Conservation (phyloP, 192 early-diverging fungal species). For the Podila minutissima region DNA sequence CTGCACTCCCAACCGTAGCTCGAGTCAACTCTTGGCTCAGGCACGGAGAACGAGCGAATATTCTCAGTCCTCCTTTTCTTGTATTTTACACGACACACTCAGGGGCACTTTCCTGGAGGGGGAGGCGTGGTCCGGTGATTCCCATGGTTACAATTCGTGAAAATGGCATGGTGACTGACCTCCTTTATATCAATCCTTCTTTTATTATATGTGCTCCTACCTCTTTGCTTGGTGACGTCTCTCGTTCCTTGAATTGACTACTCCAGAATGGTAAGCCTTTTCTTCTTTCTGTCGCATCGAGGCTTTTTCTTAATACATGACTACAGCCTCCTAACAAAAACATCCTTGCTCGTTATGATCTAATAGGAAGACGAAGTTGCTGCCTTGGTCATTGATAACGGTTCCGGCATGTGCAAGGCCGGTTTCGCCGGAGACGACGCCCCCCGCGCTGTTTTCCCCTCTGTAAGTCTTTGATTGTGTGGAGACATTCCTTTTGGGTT, state of each 20-base stretch:
- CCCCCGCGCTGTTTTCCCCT: conserved; percentile 78
- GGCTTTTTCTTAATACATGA: background rate
- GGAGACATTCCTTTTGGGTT: no score
- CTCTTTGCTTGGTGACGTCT: no score
- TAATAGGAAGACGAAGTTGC: conserved; percentile 81
- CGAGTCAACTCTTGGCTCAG: background rate
- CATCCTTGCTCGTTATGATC: background rate
- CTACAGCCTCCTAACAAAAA: background rate
- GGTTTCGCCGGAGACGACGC: conserved; percentile 94
- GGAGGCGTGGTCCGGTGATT: no score
- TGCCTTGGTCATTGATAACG: conserved; percentile 92
- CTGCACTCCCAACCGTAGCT: background rate
- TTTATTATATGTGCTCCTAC: no score
- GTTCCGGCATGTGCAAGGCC: conserved; percentile 96
- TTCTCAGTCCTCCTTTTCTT: background rate
- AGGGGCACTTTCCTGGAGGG: no score
- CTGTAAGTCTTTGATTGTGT: conserved; percentile 20
- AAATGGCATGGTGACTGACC: no score
- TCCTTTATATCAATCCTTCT: no score
- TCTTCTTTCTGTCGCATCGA: background rate
- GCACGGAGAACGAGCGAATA: background rate
- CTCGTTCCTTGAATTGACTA: background rate
- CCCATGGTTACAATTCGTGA: no score
- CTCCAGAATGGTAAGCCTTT: conserved; percentile 12
- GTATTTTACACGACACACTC: background rate